Base-by-base conservation (phyloP, 257 asterid genomes). In the Schizonepeta tenuifolia region DNA sequence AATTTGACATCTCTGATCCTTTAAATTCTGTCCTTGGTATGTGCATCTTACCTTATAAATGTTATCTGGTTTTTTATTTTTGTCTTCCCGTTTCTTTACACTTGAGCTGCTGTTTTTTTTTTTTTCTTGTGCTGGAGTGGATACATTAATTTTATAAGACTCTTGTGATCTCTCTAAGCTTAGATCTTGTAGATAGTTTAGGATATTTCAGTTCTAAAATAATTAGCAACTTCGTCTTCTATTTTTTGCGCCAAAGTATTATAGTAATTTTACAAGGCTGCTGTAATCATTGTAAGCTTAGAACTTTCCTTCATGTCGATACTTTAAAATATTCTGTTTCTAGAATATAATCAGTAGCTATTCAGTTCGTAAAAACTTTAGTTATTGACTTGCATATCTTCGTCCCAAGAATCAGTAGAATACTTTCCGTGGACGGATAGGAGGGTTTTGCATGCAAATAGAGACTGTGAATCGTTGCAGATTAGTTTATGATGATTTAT, bases 1-100 rank as follows among this genome's bases (percentile, higher is more conserved):
- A 83, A 72, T 49, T 76, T 50, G 86, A 65, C 43, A 21, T 64
- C 71, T 71, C 85, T 13, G 85, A 78, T 78, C 82, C 78, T 70
- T 81, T 54, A 64, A 72, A 81, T 65, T 71, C 70, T 69, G 75
- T 75, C 44, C 71, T 66, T 60, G 96, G 96, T 89, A 86, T 68
- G 94, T 78, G 68, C 70, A 69, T 76, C 74, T 79, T 65, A 36
- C 67, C 13, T 79, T 69, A 35, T 26, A 22, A 46, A 47, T 17
- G 15, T 69, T 55, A 21, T 65, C 44, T 40, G 6, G 61, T 58
- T 51, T 22, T 69, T 40, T 72, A 44, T 59, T 17, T 47, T 54
- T 44, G 11, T 50, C 46, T 64, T 59, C 40, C 49, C 35, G 0
- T 50, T 70, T 77, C 49, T 72, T 63, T 20, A 70, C 20, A 38